These are phyloP conservation scores for Rhizopogon roseolus DNA, from an alignment of 768 basidiomycete species.

Conservation along the genomic window DNA sequence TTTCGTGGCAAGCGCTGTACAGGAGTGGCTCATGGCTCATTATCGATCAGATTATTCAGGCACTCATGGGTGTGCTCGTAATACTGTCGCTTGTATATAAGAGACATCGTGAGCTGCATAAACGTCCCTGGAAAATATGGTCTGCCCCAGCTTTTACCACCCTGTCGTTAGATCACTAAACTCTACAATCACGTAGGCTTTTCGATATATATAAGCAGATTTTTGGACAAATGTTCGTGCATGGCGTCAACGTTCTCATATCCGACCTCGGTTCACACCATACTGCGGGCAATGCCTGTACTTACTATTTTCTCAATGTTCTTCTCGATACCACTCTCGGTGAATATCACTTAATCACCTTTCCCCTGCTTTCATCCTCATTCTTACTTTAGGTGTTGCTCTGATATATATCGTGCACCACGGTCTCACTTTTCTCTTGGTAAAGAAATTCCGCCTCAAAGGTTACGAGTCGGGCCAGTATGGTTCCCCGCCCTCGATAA, in stretches of 20 bases:
- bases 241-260: conserved; percentile 72
- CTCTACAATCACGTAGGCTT: conserved; percentile 43
- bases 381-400: conserved; percentile 58
- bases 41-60: conserved; percentile 65
- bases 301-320: conserved; percentile 90
- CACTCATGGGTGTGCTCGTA: conserved; percentile 87
- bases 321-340: conserved; percentile 75
- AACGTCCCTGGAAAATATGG: conserved; percentile 93
- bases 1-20: background rate
- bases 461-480: conserved; percentile 88
- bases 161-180: conserved; percentile 8
- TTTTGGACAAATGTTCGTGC: conserved; percentile 79
- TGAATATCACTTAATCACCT: conserved; percentile 28
- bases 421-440: conserved; percentile 56
- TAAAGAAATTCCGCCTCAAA: conserved; percentile 58
- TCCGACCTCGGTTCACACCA: conserved; percentile 72
- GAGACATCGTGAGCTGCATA: conserved; percentile 78
- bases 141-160: conserved; percentile 24
- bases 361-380: conserved; percentile 4
- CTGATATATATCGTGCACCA: conserved; percentile 75
- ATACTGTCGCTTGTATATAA: conserved; percentile 84
- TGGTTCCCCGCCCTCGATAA: conserved; percentile 73
- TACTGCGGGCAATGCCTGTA: conserved; percentile 79
- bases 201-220: conserved; percentile 94
- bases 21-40: conserved; percentile 1